Evolutionary conservation across 768 basidiomycete species (phyloP).

Genomic region (Rhodosporidiobolus sp.): DNA sequence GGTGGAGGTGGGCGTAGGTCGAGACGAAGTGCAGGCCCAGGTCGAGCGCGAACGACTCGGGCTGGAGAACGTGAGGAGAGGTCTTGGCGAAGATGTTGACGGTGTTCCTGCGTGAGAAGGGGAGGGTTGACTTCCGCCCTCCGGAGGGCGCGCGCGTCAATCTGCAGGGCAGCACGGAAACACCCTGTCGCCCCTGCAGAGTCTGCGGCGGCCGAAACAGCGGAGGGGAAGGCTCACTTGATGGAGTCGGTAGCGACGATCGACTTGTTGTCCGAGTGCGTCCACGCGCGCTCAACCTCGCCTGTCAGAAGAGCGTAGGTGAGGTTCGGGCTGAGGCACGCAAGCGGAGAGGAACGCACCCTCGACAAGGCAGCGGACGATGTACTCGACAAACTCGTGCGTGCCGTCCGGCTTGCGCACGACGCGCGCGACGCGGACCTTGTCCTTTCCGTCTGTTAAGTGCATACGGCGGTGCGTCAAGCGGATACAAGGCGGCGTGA

Average conservation of each 20-base stretch:
- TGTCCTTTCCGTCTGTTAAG: slow-evolving; percentile 69
- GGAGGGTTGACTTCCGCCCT: background rate
- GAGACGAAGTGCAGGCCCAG: slow-evolving; percentile 76
- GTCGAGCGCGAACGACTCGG: slow-evolving; percentile 83
- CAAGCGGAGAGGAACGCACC: slow-evolving; percentile 56
- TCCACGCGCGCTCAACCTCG: slow-evolving; percentile 55
- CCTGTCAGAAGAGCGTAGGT: slow-evolving; percentile 49
- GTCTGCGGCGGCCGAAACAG: slow-evolving; percentile 56
- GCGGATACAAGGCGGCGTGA: background rate
- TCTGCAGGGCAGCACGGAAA: no score
- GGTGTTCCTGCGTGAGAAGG: slow-evolving; percentile 11
- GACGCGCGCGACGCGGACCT: slow-evolving; percentile 78
- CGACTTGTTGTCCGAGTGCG: slow-evolving; percentile 78
- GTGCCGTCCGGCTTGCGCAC: slow-evolving; percentile 55
- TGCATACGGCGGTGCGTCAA: background rate
- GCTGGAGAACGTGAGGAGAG: slow-evolving; percentile 77
- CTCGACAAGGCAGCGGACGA: slow-evolving; percentile 73
- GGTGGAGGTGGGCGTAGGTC: slow-evolving; percentile 56
- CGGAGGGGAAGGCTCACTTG: slow-evolving; percentile 40
- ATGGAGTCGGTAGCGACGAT: slow-evolving; percentile 88
- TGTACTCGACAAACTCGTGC: slow-evolving; percentile 79
- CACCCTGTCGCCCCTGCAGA: slow-evolving; percentile 62
- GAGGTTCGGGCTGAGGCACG: background rate
- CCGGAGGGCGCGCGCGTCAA: background rate
- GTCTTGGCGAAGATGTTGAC: slow-evolving; percentile 61